phyloP scores from a whole-genome alignment of 2,329 filamentous ascomycete species.

The Drechslera avenae region DNA sequence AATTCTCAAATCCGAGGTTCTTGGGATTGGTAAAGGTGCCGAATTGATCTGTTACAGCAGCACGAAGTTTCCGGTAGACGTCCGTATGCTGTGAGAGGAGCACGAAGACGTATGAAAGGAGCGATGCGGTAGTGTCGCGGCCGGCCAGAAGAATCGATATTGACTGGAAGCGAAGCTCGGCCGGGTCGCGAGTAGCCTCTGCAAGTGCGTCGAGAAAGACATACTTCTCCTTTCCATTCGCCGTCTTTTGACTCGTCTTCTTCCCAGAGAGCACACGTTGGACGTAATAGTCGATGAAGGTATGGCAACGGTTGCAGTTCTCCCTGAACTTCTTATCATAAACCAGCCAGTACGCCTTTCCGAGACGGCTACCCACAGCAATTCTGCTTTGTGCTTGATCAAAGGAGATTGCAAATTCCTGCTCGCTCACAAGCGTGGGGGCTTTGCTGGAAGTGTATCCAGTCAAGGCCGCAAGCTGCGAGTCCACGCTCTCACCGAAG shows the following conservation, averaged over 20 bases:
- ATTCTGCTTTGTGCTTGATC: conserved; percentile 26
- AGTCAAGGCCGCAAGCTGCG: conserved; percentile 30
- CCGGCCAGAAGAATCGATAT: conserved; percentile 82
- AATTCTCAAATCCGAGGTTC: conserved; percentile 49
- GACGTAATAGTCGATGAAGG: conserved; percentile 37
- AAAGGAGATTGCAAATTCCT: conserved; percentile 32
- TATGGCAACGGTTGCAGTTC: conserved; percentile 35
- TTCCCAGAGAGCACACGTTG: conserved; percentile 27
- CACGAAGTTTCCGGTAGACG: conserved; percentile 43
- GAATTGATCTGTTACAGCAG: conserved; percentile 46
- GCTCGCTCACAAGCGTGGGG: conserved; percentile 19
- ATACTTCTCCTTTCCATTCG: conserved; percentile 53
- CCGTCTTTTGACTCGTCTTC: conserved; percentile 13
- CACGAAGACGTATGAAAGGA: conserved; percentile 73
- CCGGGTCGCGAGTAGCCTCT: conserved; percentile 68
- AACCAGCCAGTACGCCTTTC: conserved; percentile 39
- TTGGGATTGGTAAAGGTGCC: conserved; percentile 48
- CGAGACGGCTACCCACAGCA: conserved; percentile 29
- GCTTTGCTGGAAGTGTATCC: conserved; percentile 22
- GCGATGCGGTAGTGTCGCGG: conserved; percentile 81
- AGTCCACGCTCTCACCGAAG: conserved; percentile 44
- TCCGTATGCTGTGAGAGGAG: conserved; percentile 46
- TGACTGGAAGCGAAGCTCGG: conserved; percentile 80
- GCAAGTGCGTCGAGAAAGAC: conserved; percentile 86
- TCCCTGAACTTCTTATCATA: conserved; percentile 35